Evolutionary conservation across 495 filamentous ascomycete species (phyloP).

Genomic region (Friedmanniomyces endolithicus): DNA sequence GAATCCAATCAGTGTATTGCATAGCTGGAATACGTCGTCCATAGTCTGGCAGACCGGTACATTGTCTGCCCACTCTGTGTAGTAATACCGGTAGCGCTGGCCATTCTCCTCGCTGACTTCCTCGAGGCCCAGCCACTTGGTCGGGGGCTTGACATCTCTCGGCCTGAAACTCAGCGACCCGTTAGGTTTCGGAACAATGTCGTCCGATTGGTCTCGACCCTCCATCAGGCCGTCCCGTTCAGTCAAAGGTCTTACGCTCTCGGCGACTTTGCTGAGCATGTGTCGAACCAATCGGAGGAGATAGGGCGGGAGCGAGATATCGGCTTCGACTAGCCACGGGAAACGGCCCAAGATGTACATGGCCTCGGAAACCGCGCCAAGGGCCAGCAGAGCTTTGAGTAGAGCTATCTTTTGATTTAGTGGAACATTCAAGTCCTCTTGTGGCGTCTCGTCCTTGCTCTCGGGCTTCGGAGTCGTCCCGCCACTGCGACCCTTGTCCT

Average conservation of each 20-base stretch:
- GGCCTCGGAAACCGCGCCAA: conserved; percentile 86
- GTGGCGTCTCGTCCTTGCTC: conserved; percentile 37
- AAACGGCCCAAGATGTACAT: conserved; percentile 86
- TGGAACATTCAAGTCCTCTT: conserved; percentile 58
- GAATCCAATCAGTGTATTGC: conserved; percentile 69
- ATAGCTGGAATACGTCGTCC: conserved; percentile 82
- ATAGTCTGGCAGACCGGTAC: conserved; percentile 79
- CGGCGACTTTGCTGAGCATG: conserved; percentile 58
- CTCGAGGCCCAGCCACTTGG: conserved; percentile 49
- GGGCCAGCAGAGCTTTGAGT: conserved; percentile 71
- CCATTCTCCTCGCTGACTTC: conserved; percentile 59
- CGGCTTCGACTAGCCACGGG: conserved; percentile 75
- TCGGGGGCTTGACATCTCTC: background rate
- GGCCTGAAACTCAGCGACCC: conserved; percentile 1
- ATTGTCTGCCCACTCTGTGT: conserved; percentile 93
- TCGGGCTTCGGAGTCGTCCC: conserved; percentile 19
- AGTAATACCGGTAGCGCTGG: conserved; percentile 78
- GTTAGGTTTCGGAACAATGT: conserved; percentile 4
- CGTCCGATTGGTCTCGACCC: conserved; percentile 17
- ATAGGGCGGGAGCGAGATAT: conserved; percentile 62
- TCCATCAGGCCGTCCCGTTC: conserved; percentile 32
- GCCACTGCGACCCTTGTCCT: conserved; percentile 28
- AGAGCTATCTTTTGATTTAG: conserved; percentile 81
- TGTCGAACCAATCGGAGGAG: conserved; percentile 76
- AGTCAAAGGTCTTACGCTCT: conserved; percentile 37